Conservation (phyloP, 1,139 yeast genomes). For the Arxiozyma slooffiae region DNA sequence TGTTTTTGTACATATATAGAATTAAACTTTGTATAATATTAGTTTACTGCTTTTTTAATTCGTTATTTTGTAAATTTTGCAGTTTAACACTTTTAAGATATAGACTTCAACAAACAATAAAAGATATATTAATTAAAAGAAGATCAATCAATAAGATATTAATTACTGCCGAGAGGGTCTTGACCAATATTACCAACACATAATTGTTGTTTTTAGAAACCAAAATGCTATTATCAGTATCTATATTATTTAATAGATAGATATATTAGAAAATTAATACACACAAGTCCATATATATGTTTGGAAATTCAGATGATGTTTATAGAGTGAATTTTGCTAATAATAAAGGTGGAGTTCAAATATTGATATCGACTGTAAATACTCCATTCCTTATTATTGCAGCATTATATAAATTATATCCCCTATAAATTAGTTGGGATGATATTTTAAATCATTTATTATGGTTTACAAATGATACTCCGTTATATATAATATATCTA, state of each 20-base stretch:
- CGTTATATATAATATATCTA: conserved; percentile 17
- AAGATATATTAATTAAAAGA: no score
- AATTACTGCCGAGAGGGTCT: background rate
- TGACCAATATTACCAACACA: background rate
- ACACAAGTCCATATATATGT: background rate
- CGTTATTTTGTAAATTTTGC: background rate
- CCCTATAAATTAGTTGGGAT: conserved; percentile 18
- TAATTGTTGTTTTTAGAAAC: background rate
- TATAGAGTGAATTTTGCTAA: conserved; percentile 19
- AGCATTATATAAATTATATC: conserved; percentile 14
- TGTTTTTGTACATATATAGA: background rate
- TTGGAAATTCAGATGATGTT: background rate
- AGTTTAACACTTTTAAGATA: background rate
- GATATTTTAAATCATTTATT: conserved; percentile 17
- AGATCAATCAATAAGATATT: background rate
- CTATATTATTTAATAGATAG: background rate
- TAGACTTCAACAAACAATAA: no score
- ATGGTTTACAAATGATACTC: conserved; percentile 21
- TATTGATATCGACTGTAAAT: conserved; percentile 15
- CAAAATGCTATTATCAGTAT: background rate
- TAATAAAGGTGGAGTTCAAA: conserved; percentile 16
- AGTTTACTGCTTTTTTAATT: no score
- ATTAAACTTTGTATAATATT: no score
- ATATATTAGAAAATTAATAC: background rate
- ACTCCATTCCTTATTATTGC: conserved; percentile 13